Evolutionary conservation across 2,329 filamentous ascomycete genomes (phyloP).

Genomic region (Botrytis pseudocinerea): DNA sequence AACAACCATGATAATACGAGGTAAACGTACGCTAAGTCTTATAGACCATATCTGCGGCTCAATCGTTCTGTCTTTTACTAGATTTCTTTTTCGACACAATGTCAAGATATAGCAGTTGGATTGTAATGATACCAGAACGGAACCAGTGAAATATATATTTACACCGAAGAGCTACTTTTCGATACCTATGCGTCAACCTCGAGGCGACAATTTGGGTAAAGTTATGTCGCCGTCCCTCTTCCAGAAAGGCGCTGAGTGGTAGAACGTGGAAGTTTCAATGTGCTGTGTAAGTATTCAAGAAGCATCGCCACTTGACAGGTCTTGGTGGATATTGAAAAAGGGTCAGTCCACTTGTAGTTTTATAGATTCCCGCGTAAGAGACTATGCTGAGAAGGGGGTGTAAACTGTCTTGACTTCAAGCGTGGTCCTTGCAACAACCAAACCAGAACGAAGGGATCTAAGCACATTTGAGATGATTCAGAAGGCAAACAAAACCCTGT

Average conservation of each 20-base stretch:
- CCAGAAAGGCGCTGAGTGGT: background rate
- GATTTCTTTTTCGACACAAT: too few relatives aligned
- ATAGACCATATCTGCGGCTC: background rate
- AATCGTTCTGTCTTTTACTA: background rate
- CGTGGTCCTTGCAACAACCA: background rate
- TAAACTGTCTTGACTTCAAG: background rate
- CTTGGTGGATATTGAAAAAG: background rate
- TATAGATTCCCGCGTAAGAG: background rate
- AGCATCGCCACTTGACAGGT: too few relatives aligned
- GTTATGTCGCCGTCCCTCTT: background rate
- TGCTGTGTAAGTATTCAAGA: background rate
- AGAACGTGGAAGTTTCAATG: background rate
- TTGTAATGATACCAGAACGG: background rate
- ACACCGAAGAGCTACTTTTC: too few relatives aligned
- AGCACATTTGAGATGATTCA: background rate
- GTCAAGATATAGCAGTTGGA: background rate
- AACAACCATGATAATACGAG: too few relatives aligned
- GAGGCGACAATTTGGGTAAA: background rate
- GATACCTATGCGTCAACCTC: background rate
- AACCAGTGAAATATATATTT: background rate
- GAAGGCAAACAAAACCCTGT: background rate
- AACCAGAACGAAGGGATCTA: background rate
- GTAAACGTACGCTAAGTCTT: background rate
- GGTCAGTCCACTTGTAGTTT: background rate
- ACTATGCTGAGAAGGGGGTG: background rate